Percentiles rank a stretch among this genome's conserved stretches.
Evolutionary conservation across 768 basidiomycete species (phyloP).

Genomic region (Leccinum longicurvipes): DNA sequence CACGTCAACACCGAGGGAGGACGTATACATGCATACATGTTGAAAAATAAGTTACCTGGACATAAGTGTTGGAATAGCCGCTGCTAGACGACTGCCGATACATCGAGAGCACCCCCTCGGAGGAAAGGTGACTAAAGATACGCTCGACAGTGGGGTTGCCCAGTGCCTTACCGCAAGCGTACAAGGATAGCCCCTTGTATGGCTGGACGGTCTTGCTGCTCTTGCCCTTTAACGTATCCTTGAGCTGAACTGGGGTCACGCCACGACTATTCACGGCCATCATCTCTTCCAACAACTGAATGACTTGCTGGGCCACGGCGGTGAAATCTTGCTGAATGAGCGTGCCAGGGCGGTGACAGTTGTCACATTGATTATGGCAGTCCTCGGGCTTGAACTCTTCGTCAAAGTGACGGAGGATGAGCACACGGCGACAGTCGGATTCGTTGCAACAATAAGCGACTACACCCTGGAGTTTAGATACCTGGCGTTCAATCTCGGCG

Average conservation of each 20-base stretch:
- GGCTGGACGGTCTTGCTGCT: conserved; percentile 41
- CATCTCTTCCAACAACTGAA: conserved; percentile 55
- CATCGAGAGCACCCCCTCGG: conserved; percentile 46
- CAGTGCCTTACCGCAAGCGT: conserved; percentile 53
- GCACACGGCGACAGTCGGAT: conserved; percentile 81
- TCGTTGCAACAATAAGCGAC: conserved; percentile 78
- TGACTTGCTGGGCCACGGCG: conserved; percentile 47
- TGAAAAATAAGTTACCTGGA: conserved; percentile 39
- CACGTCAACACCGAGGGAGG: not conserved
- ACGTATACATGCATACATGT: not conserved
- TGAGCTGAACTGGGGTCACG: conserved; percentile 59
- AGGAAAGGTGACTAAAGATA: conserved; percentile 55
- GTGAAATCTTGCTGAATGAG: conserved; percentile 59
- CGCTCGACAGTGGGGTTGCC: conserved; percentile 58
- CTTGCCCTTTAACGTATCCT: conserved; percentile 64
- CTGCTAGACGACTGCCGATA: conserved; percentile 43
- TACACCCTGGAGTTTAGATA: conserved; percentile 62
- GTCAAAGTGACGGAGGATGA: conserved; percentile 86
- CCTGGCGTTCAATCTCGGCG: conserved; percentile 66
- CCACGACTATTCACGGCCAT: conserved; percentile 38
- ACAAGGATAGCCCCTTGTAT: conserved; percentile 45
- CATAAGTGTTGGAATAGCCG: conserved; percentile 52
- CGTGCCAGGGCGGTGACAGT: conserved; percentile 58
- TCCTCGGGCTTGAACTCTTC: conserved; percentile 68
- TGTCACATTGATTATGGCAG: conserved; percentile 79